Percentiles rank a stretch among this genome's conserved stretches.
Evolutionary conservation across 305 asterid genomes (phyloP).

Genomic region (Fraxinus velutina): DNA sequence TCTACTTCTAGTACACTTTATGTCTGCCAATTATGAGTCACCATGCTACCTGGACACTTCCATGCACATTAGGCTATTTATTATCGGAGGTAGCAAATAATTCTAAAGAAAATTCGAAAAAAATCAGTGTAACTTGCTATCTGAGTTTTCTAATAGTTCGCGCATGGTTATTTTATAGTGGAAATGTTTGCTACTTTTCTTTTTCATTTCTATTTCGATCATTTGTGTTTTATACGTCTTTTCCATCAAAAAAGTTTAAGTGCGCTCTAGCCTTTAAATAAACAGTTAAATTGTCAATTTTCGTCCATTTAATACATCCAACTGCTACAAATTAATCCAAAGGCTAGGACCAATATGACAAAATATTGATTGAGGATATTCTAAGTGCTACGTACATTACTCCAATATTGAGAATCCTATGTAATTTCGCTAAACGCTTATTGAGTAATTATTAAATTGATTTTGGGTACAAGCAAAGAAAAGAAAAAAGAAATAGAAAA

Average conservation of each 20-base stretch:
- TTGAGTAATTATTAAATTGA: not conserved
- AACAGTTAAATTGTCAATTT: not conserved
- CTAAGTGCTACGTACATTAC: not conserved
- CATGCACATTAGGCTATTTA: not conserved
- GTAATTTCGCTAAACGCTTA: not conserved
- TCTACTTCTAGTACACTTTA: not conserved
- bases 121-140: not conserved
- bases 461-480: not conserved
- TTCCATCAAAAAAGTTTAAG: not conserved
- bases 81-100: not conserved
- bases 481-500: not conserved
- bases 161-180: not conserved
- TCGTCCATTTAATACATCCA: not conserved
- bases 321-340: not conserved
- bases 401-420: not conserved
- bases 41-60: not conserved
- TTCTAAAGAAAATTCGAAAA: not conserved
- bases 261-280: not conserved
- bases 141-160: not conserved
- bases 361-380: not conserved
- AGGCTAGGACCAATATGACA: not conserved
- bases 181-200: not conserved
- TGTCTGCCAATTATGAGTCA: not conserved
- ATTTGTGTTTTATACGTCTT: not conserved
- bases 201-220: not conserved